Evolutionary conservation across 106 monocot genomes (phyloP), one percentile per base, ranked within the genome.

Genomic region (Dendrobium officinale): DNA sequence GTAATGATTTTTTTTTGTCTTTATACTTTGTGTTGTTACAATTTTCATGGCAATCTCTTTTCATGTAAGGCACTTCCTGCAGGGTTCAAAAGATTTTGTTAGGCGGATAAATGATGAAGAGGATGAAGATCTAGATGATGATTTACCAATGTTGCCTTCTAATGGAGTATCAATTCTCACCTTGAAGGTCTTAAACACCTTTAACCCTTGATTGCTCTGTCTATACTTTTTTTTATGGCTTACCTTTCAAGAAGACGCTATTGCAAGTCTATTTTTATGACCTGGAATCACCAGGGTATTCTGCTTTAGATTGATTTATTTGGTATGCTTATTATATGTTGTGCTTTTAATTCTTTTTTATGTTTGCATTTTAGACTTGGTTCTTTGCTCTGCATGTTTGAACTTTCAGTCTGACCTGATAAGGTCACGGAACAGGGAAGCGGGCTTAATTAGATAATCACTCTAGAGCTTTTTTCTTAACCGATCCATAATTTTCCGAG

Each of bases 21-120:
- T 37, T 70, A 9, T 37, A 70, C 9, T 70, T 70, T 70, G 10
- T 37, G 37, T 17, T 37, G 37, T 70, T 70, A 15, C n/a, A 70
- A 8, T 37, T 70, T 15, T 70, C 15, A 37, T 70, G 15, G 70
- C 70, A 70, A 37, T 70, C 11, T 4, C 37, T 70, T 31, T 31
- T 31, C 31, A 31, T 31, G 27, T 79, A 19, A 42, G 31, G 11
- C 15, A 27, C 74, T 9, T n/a, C 18, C 75, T 90, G 40, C 83
- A 94, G 89, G 82, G 82, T 43, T 87, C 87, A 78, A 84, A 89
- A 83, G 88, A 90, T 82, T 88, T 81, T 83, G 83, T 98, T 70
- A 67, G 81, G 19, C 81, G 97, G 6, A 86, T 98, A 55, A 29
- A 87, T 13, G 95, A 93, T 86, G 92, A 84, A 31, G 94, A 92